phyloP scores from a whole-genome alignment of 1,284 basidiomycete species.

The Marasmius fiardii region DNA sequence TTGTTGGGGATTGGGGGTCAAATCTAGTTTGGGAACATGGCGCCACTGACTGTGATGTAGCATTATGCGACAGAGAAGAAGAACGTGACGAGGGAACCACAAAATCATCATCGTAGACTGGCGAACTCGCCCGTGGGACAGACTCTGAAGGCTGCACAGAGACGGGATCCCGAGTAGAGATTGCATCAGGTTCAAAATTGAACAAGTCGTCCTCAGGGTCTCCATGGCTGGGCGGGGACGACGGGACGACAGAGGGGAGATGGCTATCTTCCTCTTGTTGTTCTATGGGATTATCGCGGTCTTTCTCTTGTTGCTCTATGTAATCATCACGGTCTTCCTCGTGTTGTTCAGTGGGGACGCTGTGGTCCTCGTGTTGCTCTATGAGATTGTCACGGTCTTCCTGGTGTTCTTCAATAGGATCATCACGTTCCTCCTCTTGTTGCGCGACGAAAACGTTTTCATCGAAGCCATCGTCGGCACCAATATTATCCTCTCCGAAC shows the following conservation, averaged over 20 bases:
- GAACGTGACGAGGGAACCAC: background rate
- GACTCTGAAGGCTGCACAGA: background rate
- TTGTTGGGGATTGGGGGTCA: background rate
- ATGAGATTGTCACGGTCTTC: too few species aligned
- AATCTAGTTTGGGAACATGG: background rate
- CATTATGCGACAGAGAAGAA: background rate
- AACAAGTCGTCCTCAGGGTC: background rate
- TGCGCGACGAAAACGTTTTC: too few species aligned
- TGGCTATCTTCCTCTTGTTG: too few species aligned
- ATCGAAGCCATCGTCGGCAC: too few species aligned
- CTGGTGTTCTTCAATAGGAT: too few species aligned
- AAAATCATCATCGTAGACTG: background rate
- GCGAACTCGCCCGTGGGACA: background rate
- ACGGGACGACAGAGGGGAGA: background rate
- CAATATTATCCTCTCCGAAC: too few species aligned
- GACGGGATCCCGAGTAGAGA: background rate
- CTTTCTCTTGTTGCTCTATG: too few species aligned
- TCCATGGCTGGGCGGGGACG: background rate
- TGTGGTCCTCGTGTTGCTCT: too few species aligned
- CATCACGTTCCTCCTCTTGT: too few species aligned
- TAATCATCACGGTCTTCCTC: too few species aligned
- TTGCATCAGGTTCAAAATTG: background rate
- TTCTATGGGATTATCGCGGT: too few species aligned
- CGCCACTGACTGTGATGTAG: background rate
- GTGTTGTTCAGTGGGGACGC: too few species aligned